Base-by-base conservation (phyloP, 2,329 filamentous ascomycete genomes). In the Colletotrichum graminicola region DNA sequence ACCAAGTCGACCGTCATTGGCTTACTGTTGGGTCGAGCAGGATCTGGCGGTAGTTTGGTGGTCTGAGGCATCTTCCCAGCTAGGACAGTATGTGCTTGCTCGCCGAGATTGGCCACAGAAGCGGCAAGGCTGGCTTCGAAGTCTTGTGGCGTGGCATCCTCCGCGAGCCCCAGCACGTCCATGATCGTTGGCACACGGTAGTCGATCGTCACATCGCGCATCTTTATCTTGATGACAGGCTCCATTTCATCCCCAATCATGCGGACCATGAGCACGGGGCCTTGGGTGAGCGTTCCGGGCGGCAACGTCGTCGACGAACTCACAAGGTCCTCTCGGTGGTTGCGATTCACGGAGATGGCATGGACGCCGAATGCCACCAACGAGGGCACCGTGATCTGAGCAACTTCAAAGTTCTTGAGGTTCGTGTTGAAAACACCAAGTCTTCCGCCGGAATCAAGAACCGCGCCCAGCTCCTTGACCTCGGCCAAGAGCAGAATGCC, bases 201-300 rank as follows among this genome's bases (percentile, higher is more conserved):
- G 78, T 99, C 97, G n/a, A 94, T 81, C 71, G 90, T 92, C 5
- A 97, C 76, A 73, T 97, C 94, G 80, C 93, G 93, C 52, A 98
- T 83, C 78, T 97, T 97, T 69, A 98, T 80, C 79, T 97, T 97
- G 75, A 98, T 85, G 8, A 94, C 91, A 0, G 97, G 95, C 74
- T 98, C 95, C 82, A 97, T 93, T 78, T 98, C 95, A 78, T 98
- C 95, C 0, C 94, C 94, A 74, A 99, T 93, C 83, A 97, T 93
- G 61, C 96, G 89, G 71, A 93, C 89, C 91, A 97, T 97, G 64
- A 98, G 80, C 74, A 95, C 93, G 1, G 82, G 81, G 5, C 79
- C 78, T 23, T 75, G 67, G 26, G 26, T 66, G 29, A 72, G 61
- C 32, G 67, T 66, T 21, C 70, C 70, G 8, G 70, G 67, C 26